Conservation (phyloP, 169 alveolate genomes). For the Theileria parva region DNA sequence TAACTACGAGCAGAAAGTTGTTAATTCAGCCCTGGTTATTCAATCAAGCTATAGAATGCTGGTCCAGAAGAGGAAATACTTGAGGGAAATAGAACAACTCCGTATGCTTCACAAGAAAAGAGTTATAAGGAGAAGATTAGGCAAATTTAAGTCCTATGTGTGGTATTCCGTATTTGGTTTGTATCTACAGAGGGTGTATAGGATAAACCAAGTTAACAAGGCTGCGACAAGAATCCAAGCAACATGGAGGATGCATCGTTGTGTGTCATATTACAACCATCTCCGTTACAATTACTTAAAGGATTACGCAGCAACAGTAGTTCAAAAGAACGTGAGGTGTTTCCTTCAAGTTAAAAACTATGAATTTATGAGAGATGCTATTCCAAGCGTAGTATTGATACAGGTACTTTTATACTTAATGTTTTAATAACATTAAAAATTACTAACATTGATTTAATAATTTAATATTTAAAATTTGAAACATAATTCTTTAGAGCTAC, state of each 20-base stretch:
- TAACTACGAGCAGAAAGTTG: constrained; percentile 28
- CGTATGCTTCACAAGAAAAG: constrained; percentile 9
- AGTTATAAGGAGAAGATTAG: constrained; percentile 18
- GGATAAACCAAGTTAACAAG: constrained; percentile 10
- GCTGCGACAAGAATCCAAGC: constrained; percentile 61
- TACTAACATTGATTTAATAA: not conserved
- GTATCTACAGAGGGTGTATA: constrained; percentile 14
- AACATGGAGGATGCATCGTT: constrained; percentile 59
- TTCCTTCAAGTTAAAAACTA: constrained; percentile 32
- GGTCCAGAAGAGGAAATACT: constrained; percentile 31
- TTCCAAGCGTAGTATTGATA: constrained; percentile 27
- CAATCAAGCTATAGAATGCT: constrained; percentile 54
- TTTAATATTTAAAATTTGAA: not conserved
- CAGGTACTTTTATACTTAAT: constrained; percentile 24
- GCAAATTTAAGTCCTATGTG: not conserved
- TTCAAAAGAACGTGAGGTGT: constrained; percentile 64
- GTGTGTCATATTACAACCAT: constrained; percentile 36
- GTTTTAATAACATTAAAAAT: not conserved
- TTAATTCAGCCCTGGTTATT: constrained; percentile 22
- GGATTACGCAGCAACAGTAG: constrained; percentile 55
- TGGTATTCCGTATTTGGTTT: constrained; percentile 18
- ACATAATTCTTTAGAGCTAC: constrained; percentile 6
- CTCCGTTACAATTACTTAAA: constrained; percentile 29
- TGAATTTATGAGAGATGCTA: not conserved
- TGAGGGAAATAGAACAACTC: constrained; percentile 8